These are phyloP conservation scores for Stachybotrys chlorohalonatus DNA, from an alignment of 2,329 filamentous ascomycete species.

Conservation along the genomic window DNA sequence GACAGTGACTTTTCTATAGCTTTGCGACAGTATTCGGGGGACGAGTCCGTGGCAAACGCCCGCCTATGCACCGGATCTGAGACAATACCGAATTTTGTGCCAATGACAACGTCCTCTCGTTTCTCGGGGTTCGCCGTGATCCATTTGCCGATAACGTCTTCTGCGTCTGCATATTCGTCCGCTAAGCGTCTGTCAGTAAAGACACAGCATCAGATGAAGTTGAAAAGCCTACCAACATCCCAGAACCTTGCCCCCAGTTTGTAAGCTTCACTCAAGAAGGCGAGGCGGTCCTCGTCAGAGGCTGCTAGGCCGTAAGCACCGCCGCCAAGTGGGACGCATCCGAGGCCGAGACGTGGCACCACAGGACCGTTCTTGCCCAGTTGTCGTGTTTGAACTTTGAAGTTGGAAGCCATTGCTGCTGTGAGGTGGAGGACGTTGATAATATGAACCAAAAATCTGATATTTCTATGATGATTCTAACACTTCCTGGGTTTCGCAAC, in stretches of 20 bases:
- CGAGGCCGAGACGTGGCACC: background rate
- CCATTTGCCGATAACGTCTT: conserved; percentile 35
- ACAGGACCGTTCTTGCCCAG: conserved; percentile 7
- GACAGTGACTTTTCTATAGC: conserved; percentile 10
- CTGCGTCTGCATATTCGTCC: conserved; percentile 32
- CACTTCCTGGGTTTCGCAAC: too few relatives aligned
- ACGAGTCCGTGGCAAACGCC: conserved; percentile 9
- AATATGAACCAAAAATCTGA: too few relatives aligned
- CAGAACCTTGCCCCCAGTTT: conserved; percentile 37
- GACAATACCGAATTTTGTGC: conserved; percentile 17
- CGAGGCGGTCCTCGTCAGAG: conserved; percentile 36
- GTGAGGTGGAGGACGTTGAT: too few relatives aligned
- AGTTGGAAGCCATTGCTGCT: too few relatives aligned
- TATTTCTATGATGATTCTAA: too few relatives aligned
- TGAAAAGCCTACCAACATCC: conserved; percentile 25
- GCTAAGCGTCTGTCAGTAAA: conserved; percentile 1
- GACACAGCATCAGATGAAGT: background rate
- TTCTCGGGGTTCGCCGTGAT: conserved; percentile 32
- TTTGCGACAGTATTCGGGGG: conserved; percentile 12
- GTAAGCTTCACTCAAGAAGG: conserved; percentile 36
- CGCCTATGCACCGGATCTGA: conserved; percentile 10
- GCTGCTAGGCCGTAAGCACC: conserved; percentile 16
- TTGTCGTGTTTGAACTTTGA: too few relatives aligned
- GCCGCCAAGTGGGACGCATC: conserved; percentile 1
- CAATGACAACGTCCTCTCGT: conserved; percentile 35